Percentiles rank a stretch among this genome's conserved stretches.
These are phyloP conservation scores for Somion occarium DNA, from an alignment of 1,284 basidiomycete species.

Conservation along the genomic window DNA sequence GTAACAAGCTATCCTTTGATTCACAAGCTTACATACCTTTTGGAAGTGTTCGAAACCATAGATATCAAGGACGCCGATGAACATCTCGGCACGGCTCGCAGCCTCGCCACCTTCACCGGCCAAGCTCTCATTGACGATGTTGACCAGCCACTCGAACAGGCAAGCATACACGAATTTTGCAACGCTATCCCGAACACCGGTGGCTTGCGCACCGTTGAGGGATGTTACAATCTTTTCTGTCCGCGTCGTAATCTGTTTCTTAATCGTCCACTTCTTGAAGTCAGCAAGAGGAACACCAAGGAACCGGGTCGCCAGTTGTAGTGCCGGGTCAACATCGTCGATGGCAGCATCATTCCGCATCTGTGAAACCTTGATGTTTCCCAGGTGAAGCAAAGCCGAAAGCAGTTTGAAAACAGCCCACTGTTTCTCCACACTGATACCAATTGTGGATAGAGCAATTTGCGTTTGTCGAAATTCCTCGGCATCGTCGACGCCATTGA, in stretches of 20 bases:
- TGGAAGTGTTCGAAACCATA: constrained; percentile 98
- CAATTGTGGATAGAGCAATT: constrained; percentile 92
- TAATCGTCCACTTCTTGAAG: constrained; percentile 98
- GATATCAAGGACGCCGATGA: constrained; percentile 97
- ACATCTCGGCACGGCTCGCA: constrained; percentile 87
- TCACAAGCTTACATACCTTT: constrained; percentile 49
- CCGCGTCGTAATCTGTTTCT: constrained; percentile 94
- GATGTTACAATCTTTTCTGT: constrained; percentile 93
- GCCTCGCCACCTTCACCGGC: constrained; percentile 87
- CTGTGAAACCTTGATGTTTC: constrained; percentile 90
- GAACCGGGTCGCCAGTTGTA: constrained; percentile 82
- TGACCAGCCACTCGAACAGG: constrained; percentile 98
- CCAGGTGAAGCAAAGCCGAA: constrained; percentile 91
- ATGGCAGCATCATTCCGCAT: constrained; percentile 81
- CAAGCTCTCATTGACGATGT: constrained; percentile 94
- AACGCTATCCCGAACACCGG: constrained; percentile 94
- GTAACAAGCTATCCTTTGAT: not conserved
- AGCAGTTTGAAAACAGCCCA: constrained; percentile 97
- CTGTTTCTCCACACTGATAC: constrained; percentile 95
- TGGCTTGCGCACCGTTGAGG: constrained; percentile 85
- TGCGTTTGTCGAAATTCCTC: constrained; percentile 95
- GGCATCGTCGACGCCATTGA: constrained; percentile 90
- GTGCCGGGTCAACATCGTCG: constrained; percentile 80
- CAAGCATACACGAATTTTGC: constrained; percentile 99
- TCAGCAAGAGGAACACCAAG: constrained; percentile 89